A percentile compares a stretch with the other conserved stretches of the same genome.
Evolutionary conservation across 768 basidiomycete species (phyloP).

Genomic region (Lentinula sp.): DNA sequence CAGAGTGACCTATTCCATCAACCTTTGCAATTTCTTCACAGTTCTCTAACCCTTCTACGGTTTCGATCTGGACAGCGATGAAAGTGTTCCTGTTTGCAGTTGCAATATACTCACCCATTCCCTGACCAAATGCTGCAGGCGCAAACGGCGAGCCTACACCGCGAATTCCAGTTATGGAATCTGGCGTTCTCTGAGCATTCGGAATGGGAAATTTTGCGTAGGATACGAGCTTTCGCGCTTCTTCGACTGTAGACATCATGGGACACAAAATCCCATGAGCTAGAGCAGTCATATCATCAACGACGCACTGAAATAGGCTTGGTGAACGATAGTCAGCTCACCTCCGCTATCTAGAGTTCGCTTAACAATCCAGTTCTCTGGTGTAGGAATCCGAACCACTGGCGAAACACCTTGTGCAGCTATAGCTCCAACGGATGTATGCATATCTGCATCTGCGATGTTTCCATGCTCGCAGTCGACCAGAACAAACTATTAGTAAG

Average conservation of each 20-base stretch:
- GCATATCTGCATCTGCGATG: conserved; percentile 32
- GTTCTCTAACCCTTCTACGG: conserved; percentile 32
- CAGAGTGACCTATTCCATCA: conserved; percentile 33
- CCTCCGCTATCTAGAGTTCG: conserved; percentile 40
- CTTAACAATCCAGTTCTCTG: conserved; percentile 43
- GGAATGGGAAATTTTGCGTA: conserved; percentile 38
- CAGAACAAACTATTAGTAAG: conserved; percentile 30
- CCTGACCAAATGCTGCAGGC: conserved; percentile 30
- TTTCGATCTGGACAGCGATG: conserved; percentile 43
- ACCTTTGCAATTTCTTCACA: conserved; percentile 36
- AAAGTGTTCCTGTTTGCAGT: conserved; percentile 37
- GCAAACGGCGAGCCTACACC: conserved; percentile 42
- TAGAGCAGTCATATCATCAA: not conserved
- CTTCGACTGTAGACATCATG: conserved; percentile 28
- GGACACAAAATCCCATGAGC: conserved; percentile 4
- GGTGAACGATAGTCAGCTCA: conserved; percentile 25
- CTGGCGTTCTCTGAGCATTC: conserved; percentile 16
- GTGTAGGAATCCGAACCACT: conserved; percentile 40
- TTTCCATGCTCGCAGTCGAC: conserved; percentile 46
- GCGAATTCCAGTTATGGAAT: conserved; percentile 16
- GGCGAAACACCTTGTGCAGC: conserved; percentile 29
- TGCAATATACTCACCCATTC: conserved; percentile 29
- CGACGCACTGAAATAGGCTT: not conserved
- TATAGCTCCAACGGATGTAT: conserved; percentile 35
- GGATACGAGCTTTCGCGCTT: conserved; percentile 33